Evolutionary conservation across 768 basidiomycete species (phyloP), one percentile per base, ranked within the genome.

Genomic region (Kondoa malvinella): DNA sequence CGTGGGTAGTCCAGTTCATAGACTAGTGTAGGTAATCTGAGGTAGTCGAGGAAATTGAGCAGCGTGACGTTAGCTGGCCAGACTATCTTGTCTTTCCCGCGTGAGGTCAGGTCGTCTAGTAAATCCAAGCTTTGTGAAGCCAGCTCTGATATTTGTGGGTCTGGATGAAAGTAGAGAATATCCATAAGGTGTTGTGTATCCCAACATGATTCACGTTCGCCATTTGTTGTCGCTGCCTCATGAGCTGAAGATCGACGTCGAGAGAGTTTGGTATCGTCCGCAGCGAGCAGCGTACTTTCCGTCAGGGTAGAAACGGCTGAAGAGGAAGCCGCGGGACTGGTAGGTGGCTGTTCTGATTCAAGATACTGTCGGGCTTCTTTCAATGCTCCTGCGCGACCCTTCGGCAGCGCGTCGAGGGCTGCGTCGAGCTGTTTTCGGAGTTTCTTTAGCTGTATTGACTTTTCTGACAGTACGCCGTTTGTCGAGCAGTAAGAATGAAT

Each of bases 1-100:
- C 94, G 80, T 12, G 94, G 94, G 76, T 92, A 99, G 77, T 96
- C 92, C 34, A 97, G 80, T 76, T 97, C 92, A 74, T 99, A 99
- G 4, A 96, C 92, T 57, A 99, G 81, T 0, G 90, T 90, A 16
- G 95, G 95, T 59, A 88, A 85, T 50, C 92, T 78, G 78, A 89
- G 84, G 77, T 92, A 99, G 50, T 86, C 82, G 31, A 83, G 83
- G 75, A 92, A 97, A 77, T 90, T 87, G 73, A 81, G 83, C 74
- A 84, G 82, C 0, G 85, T 86, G 69, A 97, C 82, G 75, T 92
- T 96, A 60, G 85, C 80, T 0, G 92, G 92, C 84, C 88, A 99
- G 21, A 81, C 81, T 50, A 92, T 81, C 64, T 80, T 78, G 29
- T 27, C 21, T 4, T 85, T 82, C 0, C 92, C 91, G 31, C 81